phyloP scores from a whole-genome alignment of 2,329 filamentous ascomycete species.

The Fusarium protoensiforme region DNA sequence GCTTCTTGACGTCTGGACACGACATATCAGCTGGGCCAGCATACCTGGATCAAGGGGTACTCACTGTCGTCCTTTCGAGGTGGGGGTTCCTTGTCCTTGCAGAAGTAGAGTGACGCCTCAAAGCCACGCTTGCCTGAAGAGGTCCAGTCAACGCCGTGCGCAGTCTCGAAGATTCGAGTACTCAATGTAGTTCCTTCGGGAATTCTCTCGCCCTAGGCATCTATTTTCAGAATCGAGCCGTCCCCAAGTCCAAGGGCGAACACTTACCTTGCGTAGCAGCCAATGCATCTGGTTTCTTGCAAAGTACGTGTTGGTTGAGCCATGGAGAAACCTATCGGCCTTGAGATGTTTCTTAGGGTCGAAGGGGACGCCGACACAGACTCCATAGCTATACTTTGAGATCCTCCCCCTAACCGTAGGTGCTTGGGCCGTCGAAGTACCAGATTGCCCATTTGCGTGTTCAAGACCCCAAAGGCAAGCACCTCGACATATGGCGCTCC shows the following conservation, averaged over 20 bases:
- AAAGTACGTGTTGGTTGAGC: neutral
- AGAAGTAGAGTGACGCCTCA: neutral
- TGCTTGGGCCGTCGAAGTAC: neutral
- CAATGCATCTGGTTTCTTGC: neutral
- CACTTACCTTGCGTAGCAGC: neutral
- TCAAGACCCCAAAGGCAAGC: neutral
- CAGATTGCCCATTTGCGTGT: neutral
- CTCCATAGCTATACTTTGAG: neutral
- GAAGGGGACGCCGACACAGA: neutral
- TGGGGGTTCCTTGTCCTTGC: neutral
- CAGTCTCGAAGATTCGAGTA: neutral
- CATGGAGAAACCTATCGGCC: neutral
- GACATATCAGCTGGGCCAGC: neutral
- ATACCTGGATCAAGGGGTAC: neutral
- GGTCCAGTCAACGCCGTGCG: neutral
- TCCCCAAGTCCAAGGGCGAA: neutral
- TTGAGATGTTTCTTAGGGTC: neutral
- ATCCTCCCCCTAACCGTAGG: neutral
- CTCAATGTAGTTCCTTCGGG: neutral
- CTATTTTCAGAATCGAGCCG: neutral
- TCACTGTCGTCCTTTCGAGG: neutral
- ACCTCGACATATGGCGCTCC: neutral
- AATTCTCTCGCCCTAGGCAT: neutral
- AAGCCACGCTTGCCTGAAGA: neutral
- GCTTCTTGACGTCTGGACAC: neutral